These are phyloP conservation scores for Penicillium glabrum DNA, from an alignment of 2,329 filamentous ascomycete genomes.

Conservation along the genomic window DNA sequence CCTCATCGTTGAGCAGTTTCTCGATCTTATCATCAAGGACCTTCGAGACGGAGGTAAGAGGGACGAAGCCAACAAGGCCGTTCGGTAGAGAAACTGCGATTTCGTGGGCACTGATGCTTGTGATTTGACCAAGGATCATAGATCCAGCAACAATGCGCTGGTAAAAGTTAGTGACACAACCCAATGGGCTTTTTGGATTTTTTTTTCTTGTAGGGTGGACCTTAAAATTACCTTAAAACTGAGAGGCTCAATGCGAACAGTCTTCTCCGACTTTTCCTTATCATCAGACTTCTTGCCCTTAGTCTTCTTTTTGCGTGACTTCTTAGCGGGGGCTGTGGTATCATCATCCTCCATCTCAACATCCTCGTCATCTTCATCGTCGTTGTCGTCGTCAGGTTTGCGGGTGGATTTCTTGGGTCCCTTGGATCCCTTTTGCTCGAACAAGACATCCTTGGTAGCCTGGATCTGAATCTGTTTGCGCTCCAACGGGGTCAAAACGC, in stretches of 20 bases:
- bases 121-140: slow-evolving; percentile 82
- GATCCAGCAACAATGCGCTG: slow-evolving; percentile 83
- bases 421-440: slow-evolving; percentile 72
- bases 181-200: not conserved
- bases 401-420: slow-evolving; percentile 53
- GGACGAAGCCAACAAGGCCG: slow-evolving; percentile 85
- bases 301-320: slow-evolving; percentile 39
- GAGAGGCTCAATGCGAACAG: slow-evolving; percentile 76
- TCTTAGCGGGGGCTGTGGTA: slow-evolving; percentile 36
- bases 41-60: slow-evolving; percentile 88
- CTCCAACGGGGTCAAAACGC: slow-evolving; percentile 86
- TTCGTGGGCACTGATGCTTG: slow-evolving; percentile 75
- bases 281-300: slow-evolving; percentile 54
- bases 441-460: slow-evolving; percentile 86
- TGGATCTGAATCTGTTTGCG: slow-evolving; percentile 95
- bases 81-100: slow-evolving; percentile 84
- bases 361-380: slow-evolving; percentile 54
- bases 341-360: slow-evolving; percentile 51
- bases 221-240: slow-evolving; percentile 74
- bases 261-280: slow-evolving; percentile 50
- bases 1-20: slow-evolving; percentile 59
- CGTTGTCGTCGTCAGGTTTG: slow-evolving; percentile 57
- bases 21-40: slow-evolving; percentile 75
- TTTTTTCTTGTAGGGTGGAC: slow-evolving; percentile 15
- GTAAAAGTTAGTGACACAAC: slow-evolving; percentile 31